Conservation (phyloP, 2,329 filamentous ascomycete genomes). For the Corniculantispora saksenae region DNA sequence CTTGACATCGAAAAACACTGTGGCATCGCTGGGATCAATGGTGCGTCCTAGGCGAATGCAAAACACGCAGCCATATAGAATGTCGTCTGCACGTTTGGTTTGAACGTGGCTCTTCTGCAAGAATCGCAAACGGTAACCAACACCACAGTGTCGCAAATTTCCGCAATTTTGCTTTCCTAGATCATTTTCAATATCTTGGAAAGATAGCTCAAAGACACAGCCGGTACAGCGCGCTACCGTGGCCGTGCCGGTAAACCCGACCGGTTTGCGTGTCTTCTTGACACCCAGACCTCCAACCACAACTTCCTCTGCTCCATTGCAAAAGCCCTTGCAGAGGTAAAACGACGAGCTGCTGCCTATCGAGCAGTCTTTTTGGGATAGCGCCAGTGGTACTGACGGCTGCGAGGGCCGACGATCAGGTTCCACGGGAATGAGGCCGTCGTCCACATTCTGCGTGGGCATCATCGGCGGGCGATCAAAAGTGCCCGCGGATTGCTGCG, state of each 20-base stretch:
- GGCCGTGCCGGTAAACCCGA: conserved; percentile 44
- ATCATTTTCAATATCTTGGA: conserved; percentile 53
- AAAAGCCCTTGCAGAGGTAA: conserved; percentile 55
- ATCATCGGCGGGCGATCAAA: conserved; percentile 7
- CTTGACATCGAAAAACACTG: conserved; percentile 56
- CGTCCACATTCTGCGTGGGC: conserved; percentile 17
- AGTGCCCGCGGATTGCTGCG: conserved; percentile 1
- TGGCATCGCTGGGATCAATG: conserved; percentile 55
- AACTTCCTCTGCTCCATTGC: conserved; percentile 54
- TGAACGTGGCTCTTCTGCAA: conserved; percentile 57
- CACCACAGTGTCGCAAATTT: conserved; percentile 47
- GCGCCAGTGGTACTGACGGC: background rate
- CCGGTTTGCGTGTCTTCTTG: conserved; percentile 51
- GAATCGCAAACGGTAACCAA: conserved; percentile 55
- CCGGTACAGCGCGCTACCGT: conserved; percentile 53
- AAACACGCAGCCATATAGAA: conserved; percentile 56
- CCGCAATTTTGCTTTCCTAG: conserved; percentile 48
- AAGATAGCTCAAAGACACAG: conserved; percentile 57
- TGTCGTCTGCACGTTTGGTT: conserved; percentile 51
- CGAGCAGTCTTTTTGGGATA: conserved; percentile 37
- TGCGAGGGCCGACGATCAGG: conserved; percentile 11
- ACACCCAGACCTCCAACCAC: conserved; percentile 50
- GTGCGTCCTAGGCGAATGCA: conserved; percentile 53
- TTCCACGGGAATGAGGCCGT: conserved; percentile 28
- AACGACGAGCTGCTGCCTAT: conserved; percentile 52